A percentile compares a stretch with the other conserved stretches of the same genome.
These are phyloP conservation scores for Ceratobasidium sp. DNA, from an alignment of 1,284 basidiomycete genomes.

Conservation along the genomic window DNA sequence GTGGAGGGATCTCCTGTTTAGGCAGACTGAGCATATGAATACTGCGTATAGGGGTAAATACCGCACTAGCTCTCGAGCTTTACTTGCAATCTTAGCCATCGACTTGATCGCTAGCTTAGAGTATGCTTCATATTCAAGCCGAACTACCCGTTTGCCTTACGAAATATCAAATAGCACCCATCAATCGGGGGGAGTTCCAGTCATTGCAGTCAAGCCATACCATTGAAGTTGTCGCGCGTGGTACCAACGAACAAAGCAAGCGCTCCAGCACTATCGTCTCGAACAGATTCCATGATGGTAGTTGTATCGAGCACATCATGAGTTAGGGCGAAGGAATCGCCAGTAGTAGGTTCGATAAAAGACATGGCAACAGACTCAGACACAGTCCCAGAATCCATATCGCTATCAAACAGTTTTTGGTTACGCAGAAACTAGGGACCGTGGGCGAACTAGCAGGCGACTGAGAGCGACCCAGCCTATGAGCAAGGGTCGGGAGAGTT, in stretches of 20 bases:
- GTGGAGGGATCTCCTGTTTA: constrained; percentile 26
- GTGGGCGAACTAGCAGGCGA: too few species aligned
- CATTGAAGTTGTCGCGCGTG: constrained; percentile 72
- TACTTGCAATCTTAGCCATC: constrained; percentile 69
- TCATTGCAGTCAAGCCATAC: constrained; percentile 53
- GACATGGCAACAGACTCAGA: constrained; percentile 22
- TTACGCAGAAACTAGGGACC: too few species aligned
- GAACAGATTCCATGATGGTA: constrained; percentile 71
- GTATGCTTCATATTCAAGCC: constrained; percentile 84
- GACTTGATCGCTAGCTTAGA: constrained; percentile 86
- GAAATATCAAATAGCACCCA: constrained; percentile 48
- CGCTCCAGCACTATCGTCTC: constrained; percentile 75
- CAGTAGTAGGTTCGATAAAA: constrained; percentile 50
- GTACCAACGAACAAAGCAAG: constrained; percentile 81
- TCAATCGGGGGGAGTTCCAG: constrained; percentile 53
- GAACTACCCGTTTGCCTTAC: constrained; percentile 77
- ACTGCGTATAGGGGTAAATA: constrained; percentile 61
- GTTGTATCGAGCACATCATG: constrained; percentile 70
- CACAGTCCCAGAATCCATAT: background rate
- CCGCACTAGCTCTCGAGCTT: constrained; percentile 61
- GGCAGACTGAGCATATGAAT: background rate
- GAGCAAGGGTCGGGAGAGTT: background rate
- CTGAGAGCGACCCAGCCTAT: too few species aligned
- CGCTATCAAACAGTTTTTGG: background rate
- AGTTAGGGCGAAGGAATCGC: constrained; percentile 70